Percentiles rank a stretch among this genome's conserved stretches.
Evolutionary conservation across 108 stramenopile genomes (phyloP).

Genomic region (Cyclotella kingstonii): DNA sequence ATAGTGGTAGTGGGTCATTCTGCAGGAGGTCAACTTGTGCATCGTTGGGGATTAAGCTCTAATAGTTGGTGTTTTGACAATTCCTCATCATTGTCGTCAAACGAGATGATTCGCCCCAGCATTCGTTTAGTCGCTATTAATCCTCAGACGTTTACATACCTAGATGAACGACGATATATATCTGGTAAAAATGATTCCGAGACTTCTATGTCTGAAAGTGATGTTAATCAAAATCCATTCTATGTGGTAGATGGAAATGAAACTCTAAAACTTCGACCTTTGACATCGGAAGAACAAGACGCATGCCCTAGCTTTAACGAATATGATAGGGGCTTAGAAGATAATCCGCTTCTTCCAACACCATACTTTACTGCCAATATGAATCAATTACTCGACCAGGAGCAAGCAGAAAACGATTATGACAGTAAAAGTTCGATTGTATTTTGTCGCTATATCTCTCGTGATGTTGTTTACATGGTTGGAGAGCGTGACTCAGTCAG

Average conservation of each 20-base stretch:
- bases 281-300: constrained; percentile 12
- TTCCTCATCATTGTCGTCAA: no score
- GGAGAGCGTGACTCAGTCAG: constrained; percentile 58
- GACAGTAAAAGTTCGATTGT: constrained; percentile 7
- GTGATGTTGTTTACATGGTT: constrained; percentile 67
- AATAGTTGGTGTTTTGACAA: constrained; percentile 45
- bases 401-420: background rate
- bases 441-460: constrained; percentile 51
- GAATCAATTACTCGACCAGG: no score
- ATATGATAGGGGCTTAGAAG: constrained; percentile 78
- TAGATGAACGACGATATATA: constrained; percentile 62
- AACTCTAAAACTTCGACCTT: constrained; percentile 19
- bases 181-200: constrained; percentile 19
- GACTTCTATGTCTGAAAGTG: constrained; percentile 3
- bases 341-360: constrained; percentile 41
- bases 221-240: background rate
- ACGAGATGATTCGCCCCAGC: constrained; percentile 16
- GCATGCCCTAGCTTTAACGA: constrained; percentile 61
- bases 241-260: background rate
- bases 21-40: constrained; percentile 78
- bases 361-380: constrained; percentile 54
- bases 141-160: constrained; percentile 72
- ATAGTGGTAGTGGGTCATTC: constrained; percentile 79
- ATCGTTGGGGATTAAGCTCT: constrained; percentile 81
- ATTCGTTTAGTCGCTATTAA: constrained; percentile 72